phyloP scores from a whole-genome alignment of 768 basidiomycete species.

The Russula olivacea region DNA sequence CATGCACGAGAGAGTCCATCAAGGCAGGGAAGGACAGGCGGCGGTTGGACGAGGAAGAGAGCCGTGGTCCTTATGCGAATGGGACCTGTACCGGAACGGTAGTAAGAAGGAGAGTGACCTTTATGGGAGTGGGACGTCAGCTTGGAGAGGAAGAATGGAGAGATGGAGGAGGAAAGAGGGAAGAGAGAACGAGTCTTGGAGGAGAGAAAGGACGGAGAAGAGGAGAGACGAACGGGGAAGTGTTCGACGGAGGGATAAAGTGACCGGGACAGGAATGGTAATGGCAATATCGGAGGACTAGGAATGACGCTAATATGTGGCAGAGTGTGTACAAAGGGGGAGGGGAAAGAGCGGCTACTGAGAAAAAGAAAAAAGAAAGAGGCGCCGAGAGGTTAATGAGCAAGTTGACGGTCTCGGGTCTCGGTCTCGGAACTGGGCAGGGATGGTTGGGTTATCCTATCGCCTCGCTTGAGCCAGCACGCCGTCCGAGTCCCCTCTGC shows the following conservation, averaged over 20 bases:
- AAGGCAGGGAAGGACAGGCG: not conserved
- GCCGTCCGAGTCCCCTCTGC: not conserved
- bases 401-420: not conserved
- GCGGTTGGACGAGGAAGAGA: not conserved
- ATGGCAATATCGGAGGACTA: slow-evolving; percentile 16
- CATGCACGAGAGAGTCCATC: slow-evolving; percentile 20
- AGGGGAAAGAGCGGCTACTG: slow-evolving; percentile 3
- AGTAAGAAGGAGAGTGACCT: slow-evolving; percentile 12
- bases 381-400: slow-evolving; percentile 1
- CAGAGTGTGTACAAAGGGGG: not conserved
- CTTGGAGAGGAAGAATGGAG: slow-evolving; percentile 10
- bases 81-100: slow-evolving; percentile 13
- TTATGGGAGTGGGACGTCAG: slow-evolving; percentile 16
- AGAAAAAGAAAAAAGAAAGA: slow-evolving; percentile 1
- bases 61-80: slow-evolving; percentile 14
- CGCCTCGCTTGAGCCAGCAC: slow-evolving; percentile 1
- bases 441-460: not conserved
- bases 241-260: slow-evolving; percentile 21
- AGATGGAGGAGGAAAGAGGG: not conserved
- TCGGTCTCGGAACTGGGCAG: not conserved
- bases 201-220: not conserved
- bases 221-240: slow-evolving; percentile 11
- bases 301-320: not conserved
- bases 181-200: not conserved
- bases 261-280: slow-evolving; percentile 10